These are phyloP conservation scores for Aspergillus sp. DNA, from an alignment of 2,329 filamentous ascomycete genomes.

Conservation along the genomic window DNA sequence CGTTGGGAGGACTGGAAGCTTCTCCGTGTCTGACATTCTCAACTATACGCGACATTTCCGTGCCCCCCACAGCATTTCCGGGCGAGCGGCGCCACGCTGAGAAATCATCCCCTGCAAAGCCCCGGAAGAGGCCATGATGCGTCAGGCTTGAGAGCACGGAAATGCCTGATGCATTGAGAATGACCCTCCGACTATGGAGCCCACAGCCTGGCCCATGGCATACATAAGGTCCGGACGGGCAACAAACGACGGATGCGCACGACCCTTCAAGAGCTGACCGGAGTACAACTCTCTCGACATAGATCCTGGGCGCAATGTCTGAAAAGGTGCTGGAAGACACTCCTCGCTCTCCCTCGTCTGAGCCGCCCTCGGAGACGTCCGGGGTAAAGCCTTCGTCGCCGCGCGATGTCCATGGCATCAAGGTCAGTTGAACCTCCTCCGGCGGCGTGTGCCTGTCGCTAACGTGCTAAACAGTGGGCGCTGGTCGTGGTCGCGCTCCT, in stretches of 20 bases:
- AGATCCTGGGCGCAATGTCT: neutral
- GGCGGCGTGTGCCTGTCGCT: neutral
- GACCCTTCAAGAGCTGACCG: too few relatives aligned
- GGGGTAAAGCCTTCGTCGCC: neutral
- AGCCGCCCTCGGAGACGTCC: neutral
- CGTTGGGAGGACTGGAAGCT: too few relatives aligned
- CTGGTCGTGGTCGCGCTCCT: constrained; percentile 1
- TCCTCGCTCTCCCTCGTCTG: neutral
- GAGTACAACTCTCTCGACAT: too few relatives aligned
- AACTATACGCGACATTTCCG: neutral
- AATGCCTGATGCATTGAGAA: too few relatives aligned
- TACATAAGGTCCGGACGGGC: too few relatives aligned
- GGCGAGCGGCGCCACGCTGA: neutral
- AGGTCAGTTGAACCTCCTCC: neutral
- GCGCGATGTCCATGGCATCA: constrained; percentile 1
- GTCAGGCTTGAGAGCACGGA: too few relatives aligned
- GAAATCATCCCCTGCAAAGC: neutral
- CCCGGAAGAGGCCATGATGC: neutral
- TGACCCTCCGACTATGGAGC: too few relatives aligned
- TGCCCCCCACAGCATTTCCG: constrained; percentile 2
- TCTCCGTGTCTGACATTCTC: neutral
- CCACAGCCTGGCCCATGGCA: too few relatives aligned
- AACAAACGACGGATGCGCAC: too few relatives aligned
- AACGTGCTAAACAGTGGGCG: constrained; percentile 1
- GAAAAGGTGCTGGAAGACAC: neutral